Evolutionary conservation across 768 basidiomycete species (phyloP), one percentile per base, ranked within the genome.

Genomic region (Mycena maculata): DNA sequence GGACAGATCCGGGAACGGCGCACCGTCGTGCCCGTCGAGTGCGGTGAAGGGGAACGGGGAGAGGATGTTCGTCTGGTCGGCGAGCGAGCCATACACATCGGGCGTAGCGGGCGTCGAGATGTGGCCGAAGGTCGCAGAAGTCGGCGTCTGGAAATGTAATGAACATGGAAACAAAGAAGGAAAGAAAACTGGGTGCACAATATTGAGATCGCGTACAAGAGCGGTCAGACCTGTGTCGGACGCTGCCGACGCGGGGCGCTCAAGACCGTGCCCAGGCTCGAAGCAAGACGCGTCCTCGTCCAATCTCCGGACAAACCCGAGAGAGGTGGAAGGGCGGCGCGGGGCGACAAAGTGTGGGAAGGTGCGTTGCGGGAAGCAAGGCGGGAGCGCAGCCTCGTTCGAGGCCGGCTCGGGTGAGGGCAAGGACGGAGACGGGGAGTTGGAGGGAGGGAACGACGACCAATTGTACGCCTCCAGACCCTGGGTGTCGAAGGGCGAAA

Each of bases 291-390:
- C 45, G 36, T 60, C 66, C 55, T 65, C 49, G 38, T 59, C 61
- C 53, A 44, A 13, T 33, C 48, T 27, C 16, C 42, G 57, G 38
- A 62, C 58, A 62, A 77, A 76, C 30, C 75, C 72, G 36, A 79
- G 73, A 41, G 80, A 77, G 9, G 79, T 80, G 45, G 79, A 80
- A 39, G 80, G 79, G 1, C 76, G 76, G 44, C 76, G 76, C 20
- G 77, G 77, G 18, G 73, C 60, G 45, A 69, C 54, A 31, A 73
- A 59, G 36, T 75, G 71, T 28, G 72, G 73, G 64, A 73, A 69
- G 5, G 71, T 61, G 50, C 67, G 62, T 42, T 73, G 69, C 16
- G 75, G 72, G 62, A 73, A 78, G 57, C 67, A 72, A 60, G 64
- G 62, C 6, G 73, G 67, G 63, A 72, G 69, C 15, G 72, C 57